Conservation (phyloP, 1,284 basidiomycete species). For the Kwoniella shivajii region DNA sequence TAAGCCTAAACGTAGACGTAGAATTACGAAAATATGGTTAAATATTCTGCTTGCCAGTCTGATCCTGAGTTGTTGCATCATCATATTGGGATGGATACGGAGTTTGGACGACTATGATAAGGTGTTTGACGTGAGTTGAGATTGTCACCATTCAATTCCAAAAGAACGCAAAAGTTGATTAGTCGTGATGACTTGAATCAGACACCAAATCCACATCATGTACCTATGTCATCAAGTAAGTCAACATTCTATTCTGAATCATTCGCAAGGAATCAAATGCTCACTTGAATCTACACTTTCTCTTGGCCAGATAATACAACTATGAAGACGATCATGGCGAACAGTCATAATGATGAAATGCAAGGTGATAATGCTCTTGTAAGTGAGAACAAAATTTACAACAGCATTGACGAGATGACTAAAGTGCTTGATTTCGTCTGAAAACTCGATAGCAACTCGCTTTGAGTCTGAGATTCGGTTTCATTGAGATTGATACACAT, state of each 20-base stretch:
- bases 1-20: no score
- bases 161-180: no score
- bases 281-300: neutral
- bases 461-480: slow-evolving; percentile 27
- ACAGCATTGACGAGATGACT: neutral
- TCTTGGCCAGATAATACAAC: neutral
- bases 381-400: slow-evolving; percentile 4
- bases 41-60: no score
- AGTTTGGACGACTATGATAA: no score
- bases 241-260: neutral
- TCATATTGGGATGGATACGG: no score
- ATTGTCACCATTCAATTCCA: no score
- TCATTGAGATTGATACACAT: slow-evolving; percentile 36
- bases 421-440: neutral
- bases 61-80: no score
- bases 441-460: slow-evolving; percentile 25
- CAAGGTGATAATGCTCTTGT: slow-evolving; percentile 34
- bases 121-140: no score
- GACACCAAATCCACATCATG: no score
- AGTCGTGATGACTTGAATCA: no score
- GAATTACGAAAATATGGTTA: no score
- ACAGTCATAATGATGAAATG: slow-evolving; percentile 45
- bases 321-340: slow-evolving; percentile 14
- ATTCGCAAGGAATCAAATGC: neutral
- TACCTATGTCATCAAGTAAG: no score